phyloP scores from a whole-genome alignment of 1,284 basidiomycete genomes.

The Ustilago tritici region DNA sequence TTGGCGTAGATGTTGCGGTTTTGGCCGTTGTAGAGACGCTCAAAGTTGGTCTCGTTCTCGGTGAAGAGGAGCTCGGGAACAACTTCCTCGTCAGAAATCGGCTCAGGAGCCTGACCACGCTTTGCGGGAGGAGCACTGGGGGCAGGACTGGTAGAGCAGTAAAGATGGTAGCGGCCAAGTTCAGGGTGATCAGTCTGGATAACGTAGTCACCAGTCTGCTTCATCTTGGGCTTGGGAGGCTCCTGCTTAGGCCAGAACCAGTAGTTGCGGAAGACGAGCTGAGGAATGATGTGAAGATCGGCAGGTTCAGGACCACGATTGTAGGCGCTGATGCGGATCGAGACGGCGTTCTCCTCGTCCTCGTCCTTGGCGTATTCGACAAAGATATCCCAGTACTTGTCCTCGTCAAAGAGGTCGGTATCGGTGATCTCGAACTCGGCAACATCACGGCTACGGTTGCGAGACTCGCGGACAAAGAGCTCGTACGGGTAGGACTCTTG shows the following conservation, averaged over 20 bases:
- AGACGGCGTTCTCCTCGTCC: constrained; percentile 86
- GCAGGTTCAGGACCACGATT: constrained; percentile 96
- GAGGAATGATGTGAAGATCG: constrained; percentile 93
- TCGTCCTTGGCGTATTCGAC: constrained; percentile 94
- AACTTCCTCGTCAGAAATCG: constrained; percentile 71
- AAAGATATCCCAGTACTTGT: constrained; percentile 93
- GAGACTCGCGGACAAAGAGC: constrained; percentile 86
- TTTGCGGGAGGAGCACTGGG: constrained; percentile 80
- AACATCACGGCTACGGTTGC: constrained; percentile 84
- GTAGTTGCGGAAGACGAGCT: constrained; percentile 95
- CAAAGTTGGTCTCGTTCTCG: constrained; percentile 95
- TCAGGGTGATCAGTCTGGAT: constrained; percentile 78
- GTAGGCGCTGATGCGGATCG: constrained; percentile 93
- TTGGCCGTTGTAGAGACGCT: constrained; percentile 84
- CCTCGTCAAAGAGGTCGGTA: constrained; percentile 89
- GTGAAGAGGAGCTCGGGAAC: constrained; percentile 71
- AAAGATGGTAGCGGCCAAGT: constrained; percentile 76
- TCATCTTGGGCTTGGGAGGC: constrained; percentile 79
- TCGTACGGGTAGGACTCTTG: constrained; percentile 93
- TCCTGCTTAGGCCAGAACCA: constrained; percentile 93
- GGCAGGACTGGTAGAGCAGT: constrained; percentile 90
- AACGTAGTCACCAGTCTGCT: constrained; percentile 72
- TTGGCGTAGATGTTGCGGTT: constrained; percentile 86
- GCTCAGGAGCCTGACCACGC: constrained; percentile 71
- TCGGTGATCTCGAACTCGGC: constrained; percentile 93